Evolutionary conservation across 2,329 filamentous ascomycete species (phyloP).

Genomic region (Colletotrichum sp.): DNA sequence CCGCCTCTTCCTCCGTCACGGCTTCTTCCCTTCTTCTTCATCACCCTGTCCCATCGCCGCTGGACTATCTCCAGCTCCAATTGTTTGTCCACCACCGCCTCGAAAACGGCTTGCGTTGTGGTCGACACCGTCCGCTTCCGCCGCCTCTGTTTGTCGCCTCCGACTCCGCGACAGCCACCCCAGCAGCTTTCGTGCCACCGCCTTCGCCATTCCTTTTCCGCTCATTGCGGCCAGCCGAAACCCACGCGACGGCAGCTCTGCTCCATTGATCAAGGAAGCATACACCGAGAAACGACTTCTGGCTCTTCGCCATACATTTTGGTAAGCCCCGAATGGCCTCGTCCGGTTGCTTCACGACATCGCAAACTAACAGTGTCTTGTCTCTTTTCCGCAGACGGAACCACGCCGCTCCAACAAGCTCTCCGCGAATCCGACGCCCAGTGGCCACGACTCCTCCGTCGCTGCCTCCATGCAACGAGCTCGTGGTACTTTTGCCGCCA

Average conservation of each 20-base stretch:
- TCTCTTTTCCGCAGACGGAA: not conserved
- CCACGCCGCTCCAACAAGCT: not conserved
- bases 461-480: not conserved
- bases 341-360: not conserved
- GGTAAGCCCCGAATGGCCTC: not conserved
- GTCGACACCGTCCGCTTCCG: not conserved
- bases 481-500: not conserved
- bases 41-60: not conserved
- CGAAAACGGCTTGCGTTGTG: not conserved
- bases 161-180: not conserved
- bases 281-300: not conserved
- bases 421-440: not conserved
- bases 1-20: slow-evolving; percentile 10
- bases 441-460: not conserved
- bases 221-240: not conserved
- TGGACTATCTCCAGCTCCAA: not conserved
- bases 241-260: not conserved
- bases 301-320: not conserved
- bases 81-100: not conserved
- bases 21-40: not conserved
- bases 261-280: not conserved
- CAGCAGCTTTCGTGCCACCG: slow-evolving; percentile 1
- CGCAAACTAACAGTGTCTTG: not conserved
- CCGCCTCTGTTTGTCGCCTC: not conserved
- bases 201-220: not conserved